Conservation (phyloP, 2,329 filamentous ascomycete genomes). For the Paramyrothecium sp. region DNA sequence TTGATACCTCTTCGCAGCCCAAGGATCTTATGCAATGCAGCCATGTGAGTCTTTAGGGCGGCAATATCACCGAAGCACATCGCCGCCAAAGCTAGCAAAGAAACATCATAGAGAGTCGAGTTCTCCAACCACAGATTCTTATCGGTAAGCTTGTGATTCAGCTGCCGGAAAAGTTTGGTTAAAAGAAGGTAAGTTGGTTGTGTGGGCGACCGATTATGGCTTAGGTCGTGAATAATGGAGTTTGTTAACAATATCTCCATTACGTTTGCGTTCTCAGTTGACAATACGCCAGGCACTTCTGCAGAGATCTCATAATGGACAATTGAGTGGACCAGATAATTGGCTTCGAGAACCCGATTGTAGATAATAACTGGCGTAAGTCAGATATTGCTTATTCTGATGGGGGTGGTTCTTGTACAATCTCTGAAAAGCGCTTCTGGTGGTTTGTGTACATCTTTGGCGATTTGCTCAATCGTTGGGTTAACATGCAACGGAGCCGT, state of each 20-base stretch:
- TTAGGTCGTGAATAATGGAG: background rate
- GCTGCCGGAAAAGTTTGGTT: background rate
- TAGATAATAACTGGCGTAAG: background rate
- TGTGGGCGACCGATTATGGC: background rate
- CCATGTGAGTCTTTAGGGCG: background rate
- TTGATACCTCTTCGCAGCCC: background rate
- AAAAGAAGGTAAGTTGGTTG: background rate
- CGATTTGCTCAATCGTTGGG: background rate
- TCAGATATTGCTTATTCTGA: background rate
- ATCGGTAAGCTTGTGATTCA: background rate
- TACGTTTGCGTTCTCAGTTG: background rate
- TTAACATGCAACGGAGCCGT: background rate
- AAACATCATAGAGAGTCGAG: background rate
- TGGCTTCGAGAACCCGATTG: background rate
- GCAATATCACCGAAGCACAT: background rate
- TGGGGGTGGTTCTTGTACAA: background rate
- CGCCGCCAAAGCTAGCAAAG: background rate
- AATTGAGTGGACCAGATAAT: background rate
- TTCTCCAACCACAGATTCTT: background rate
- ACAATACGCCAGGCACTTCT: background rate
- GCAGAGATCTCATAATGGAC: background rate
- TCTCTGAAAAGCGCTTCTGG: background rate
- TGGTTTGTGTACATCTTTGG: background rate
- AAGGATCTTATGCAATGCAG: background rate
- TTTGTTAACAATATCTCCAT: background rate